These are phyloP conservation scores for Jackrogersella multiformis DNA, from an alignment of 495 filamentous ascomycete species.

Conservation along the genomic window DNA sequence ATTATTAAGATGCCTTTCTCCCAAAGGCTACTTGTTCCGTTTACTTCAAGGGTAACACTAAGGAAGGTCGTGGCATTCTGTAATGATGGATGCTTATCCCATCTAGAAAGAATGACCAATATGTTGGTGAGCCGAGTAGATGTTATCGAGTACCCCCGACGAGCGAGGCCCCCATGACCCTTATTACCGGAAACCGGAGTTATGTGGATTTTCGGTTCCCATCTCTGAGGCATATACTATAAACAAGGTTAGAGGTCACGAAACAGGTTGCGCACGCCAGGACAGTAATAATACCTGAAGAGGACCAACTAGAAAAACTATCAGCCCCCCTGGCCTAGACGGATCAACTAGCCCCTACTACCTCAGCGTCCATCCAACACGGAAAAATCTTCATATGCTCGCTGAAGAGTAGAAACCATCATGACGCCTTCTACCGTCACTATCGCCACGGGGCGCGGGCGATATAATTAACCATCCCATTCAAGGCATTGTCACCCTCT, in stretches of 20 bases:
- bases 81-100: slow-evolving; percentile 1
- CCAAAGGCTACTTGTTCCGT: slow-evolving; percentile 10
- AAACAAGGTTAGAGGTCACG: slow-evolving; percentile 14
- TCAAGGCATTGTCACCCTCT: slow-evolving; percentile 45
- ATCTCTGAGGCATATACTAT: slow-evolving; percentile 19
- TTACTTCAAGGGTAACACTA: slow-evolving; percentile 18
- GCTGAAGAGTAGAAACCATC: slow-evolving; percentile 18
- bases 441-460: slow-evolving; percentile 47
- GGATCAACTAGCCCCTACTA: slow-evolving; percentile 18
- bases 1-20: slow-evolving; percentile 10
- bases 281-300: slow-evolving; percentile 9
- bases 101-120: neutral
- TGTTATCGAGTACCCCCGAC: neutral
- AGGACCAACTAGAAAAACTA: slow-evolving; percentile 3
- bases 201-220: neutral
- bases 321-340: slow-evolving; percentile 1
- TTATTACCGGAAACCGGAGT: slow-evolving; percentile 6
- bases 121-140: slow-evolving; percentile 21
- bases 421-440: neutral
- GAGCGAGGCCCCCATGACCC: neutral
- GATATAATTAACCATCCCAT: slow-evolving; percentile 47
- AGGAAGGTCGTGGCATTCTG: slow-evolving; percentile 1
- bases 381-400: slow-evolving; percentile 12
- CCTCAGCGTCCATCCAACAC: slow-evolving; percentile 5
- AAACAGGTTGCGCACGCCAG: neutral